Evolutionary conservation across 345 rosid genomes (phyloP).

Genomic region (Citrus inodora): DNA sequence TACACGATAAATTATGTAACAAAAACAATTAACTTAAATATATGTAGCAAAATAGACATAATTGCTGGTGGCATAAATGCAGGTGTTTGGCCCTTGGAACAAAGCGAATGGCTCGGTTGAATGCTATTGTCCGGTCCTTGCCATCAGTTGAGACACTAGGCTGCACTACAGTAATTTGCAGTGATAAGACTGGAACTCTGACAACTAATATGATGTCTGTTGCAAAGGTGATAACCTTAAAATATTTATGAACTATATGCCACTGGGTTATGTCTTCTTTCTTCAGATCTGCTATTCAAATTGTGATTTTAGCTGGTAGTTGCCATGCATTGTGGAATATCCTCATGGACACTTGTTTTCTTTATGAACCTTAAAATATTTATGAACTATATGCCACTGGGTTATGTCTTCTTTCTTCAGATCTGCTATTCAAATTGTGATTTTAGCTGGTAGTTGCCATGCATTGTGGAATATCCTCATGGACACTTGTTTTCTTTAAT

Average conservation of each 20-base stretch:
- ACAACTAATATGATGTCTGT: conserved; percentile 99
- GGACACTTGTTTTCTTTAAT: background rate
- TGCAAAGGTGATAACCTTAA: conserved; percentile 64
- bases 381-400: background rate
- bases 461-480: background rate
- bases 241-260: background rate
- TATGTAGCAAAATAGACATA: background rate
- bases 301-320: background rate
- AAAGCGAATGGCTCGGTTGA: conserved; percentile 97
- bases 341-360: background rate
- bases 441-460: background rate
- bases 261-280: background rate
- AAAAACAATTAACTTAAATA: background rate
- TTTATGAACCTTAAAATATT: conserved; percentile 15
- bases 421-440: background rate
- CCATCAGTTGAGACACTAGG: conserved; percentile 98
- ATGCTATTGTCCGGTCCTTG: conserved; percentile 96
- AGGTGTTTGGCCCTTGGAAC: conserved; percentile 99
- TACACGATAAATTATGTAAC: background rate
- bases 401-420: background rate
- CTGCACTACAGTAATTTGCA: conserved; percentile 98
- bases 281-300: background rate
- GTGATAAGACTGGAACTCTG: conserved; percentile 97
- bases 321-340: background rate
- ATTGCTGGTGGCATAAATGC: background rate